Base-by-base conservation (phyloP, 352 stramenopile species). In the Phytopythium delawarense region DNA sequence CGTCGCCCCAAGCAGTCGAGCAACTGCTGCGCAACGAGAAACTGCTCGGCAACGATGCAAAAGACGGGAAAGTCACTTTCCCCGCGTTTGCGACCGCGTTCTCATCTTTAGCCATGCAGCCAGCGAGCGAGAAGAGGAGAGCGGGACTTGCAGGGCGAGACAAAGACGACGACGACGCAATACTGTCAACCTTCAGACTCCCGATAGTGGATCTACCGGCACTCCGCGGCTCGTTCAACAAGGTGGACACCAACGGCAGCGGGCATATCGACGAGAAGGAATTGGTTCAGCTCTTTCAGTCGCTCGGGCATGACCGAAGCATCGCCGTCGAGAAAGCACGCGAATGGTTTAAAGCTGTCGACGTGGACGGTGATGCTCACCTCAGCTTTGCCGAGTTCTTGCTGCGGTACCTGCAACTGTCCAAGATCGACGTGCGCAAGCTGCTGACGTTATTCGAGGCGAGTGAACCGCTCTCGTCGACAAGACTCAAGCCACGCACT, bases 361-460 rank as follows among this genome's bases (percentile, higher is more conserved):
- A 84, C 32, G 20, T 65, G 12, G 65, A 82, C 23, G 67, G 65
- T 5, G 66, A 84, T 23, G 56, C 32, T 9, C 57, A 57, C 1
- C 55, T 92, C 21, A 79, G 42, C 21, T 90, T 92, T 64, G 70
- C 76, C 1, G 78, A 90, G 67, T 92, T 92, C 40, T 59, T 91
- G 6, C 6, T 83, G n/a, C 69, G 81, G 34, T 92, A 88, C 58
- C 50, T 77, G 4, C 68, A 90, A 51, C 66, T 87, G 13, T 74
- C 70, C 1, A 66, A 68, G 2, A 25, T 73, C 3, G 68, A 79
- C 45, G 57, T 89, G 1, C 50, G 63, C 20, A 66, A 66, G 51
- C 55, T 91, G 2, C 65, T 71, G 4, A 34, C 63, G 4, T 55
- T 75, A 16, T 92, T 89, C 39, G 65, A 78, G 2, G 67, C 62